Conservation (phyloP, 2,329 filamentous ascomycete species). For the Calonectria ilicicola region DNA sequence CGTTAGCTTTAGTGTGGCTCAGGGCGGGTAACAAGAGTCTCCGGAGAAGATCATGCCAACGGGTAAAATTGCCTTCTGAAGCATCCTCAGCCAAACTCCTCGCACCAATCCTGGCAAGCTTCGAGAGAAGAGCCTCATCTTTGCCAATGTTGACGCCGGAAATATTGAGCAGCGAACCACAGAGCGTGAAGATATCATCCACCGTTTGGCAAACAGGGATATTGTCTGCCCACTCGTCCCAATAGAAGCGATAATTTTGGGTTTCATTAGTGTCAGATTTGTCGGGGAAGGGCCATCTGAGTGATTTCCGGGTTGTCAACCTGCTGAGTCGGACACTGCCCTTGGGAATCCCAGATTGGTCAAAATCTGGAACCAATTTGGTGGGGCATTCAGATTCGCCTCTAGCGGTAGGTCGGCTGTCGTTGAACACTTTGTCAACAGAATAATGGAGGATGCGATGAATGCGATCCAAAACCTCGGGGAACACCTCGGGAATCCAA, state of each 20-base stretch:
- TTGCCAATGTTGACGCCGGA: slow-evolving; percentile 91
- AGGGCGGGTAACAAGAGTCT: slow-evolving; percentile 89
- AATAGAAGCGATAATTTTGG: slow-evolving; percentile 91
- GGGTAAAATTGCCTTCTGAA: slow-evolving; percentile 76
- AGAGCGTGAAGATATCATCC: slow-evolving; percentile 90
- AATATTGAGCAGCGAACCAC: slow-evolving; percentile 84
- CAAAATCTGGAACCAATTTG: slow-evolving; percentile 62
- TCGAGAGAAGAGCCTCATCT: slow-evolving; percentile 81
- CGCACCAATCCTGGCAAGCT: slow-evolving; percentile 86
- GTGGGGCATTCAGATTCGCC: slow-evolving; percentile 51
- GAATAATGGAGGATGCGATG: slow-evolving; percentile 89
- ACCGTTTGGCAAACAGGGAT: slow-evolving; percentile 90
- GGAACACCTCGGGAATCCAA: slow-evolving; percentile 89
- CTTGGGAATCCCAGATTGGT: slow-evolving; percentile 77
- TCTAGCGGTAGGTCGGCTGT: slow-evolving; percentile 54
- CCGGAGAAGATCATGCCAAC: slow-evolving; percentile 89
- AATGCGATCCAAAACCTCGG: slow-evolving; percentile 82
- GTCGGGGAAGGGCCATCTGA: slow-evolving; percentile 89
- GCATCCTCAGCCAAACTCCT: slow-evolving; percentile 78
- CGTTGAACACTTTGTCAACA: slow-evolving; percentile 77
- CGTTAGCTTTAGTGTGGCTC: slow-evolving; percentile 87
- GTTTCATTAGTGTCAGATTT: slow-evolving; percentile 80
- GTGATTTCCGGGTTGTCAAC: slow-evolving; percentile 71
- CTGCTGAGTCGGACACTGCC: slow-evolving; percentile 74
- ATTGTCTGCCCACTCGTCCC: slow-evolving; percentile 97